Evolutionary conservation across 106 monocot species (phyloP).

Genomic region (Posidonia australis): DNA sequence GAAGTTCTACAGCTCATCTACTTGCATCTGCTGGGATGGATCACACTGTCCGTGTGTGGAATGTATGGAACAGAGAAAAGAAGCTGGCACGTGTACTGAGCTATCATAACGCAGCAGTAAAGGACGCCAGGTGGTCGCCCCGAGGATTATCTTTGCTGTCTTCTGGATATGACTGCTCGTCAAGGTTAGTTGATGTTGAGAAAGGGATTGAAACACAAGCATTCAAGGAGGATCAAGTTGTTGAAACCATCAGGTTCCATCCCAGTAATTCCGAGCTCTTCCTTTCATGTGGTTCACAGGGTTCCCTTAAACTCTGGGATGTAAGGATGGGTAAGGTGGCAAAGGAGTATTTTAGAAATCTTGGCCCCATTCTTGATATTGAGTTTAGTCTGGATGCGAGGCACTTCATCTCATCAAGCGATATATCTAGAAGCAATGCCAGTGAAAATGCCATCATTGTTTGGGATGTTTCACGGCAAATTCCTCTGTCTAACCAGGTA

Average conservation of each 20-base stretch:
- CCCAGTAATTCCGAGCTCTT: constrained; percentile 60
- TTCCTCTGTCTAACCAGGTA: constrained; percentile 92
- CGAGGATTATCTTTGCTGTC: constrained; percentile 60
- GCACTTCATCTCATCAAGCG: constrained; percentile 71
- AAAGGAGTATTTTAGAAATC: constrained; percentile 46
- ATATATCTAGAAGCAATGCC: constrained; percentile 61
- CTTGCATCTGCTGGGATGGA: constrained; percentile 99
- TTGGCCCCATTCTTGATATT: constrained; percentile 77
- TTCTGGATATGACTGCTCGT: constrained; percentile 77
- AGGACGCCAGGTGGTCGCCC: constrained; percentile 77
- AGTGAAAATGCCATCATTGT: constrained; percentile 86
- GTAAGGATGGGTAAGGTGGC: constrained; percentile 37
- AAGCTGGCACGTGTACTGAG: constrained; percentile 43
- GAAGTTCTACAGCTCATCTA: constrained; percentile 63
- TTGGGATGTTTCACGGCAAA: constrained; percentile 72
- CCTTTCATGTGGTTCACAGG: constrained; percentile 76
- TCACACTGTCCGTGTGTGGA: constrained; percentile 65
- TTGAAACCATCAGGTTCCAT: constrained; percentile 55
- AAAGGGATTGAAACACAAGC: constrained; percentile 50
- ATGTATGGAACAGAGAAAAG: constrained; percentile 51
- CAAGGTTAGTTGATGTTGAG: constrained; percentile 71
- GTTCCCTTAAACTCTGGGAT: constrained; percentile 79
- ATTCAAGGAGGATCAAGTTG: constrained; percentile 72
- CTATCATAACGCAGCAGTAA: constrained; percentile 67
- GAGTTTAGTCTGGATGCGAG: constrained; percentile 81